Conservation (phyloP, 1,284 basidiomycete genomes). For the Inonotus hispidus region DNA sequence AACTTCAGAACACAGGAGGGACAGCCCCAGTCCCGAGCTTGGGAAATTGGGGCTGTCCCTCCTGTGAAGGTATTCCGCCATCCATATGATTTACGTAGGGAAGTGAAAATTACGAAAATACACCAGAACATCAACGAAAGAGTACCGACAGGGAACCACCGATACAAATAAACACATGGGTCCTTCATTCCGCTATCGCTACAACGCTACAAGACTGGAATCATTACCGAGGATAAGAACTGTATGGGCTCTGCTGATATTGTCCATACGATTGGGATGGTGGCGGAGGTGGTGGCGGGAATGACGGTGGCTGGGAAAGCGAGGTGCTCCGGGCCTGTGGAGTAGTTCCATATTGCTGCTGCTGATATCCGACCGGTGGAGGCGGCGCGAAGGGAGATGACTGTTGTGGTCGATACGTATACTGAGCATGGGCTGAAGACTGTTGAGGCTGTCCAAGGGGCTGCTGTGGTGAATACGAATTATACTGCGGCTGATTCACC, state of each 20-base stretch:
- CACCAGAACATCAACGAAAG: neutral
- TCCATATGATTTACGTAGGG: neutral
- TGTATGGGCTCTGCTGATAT: conserved; percentile 9
- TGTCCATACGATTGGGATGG: conserved; percentile 8
- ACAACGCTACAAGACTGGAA: neutral
- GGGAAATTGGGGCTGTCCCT: no score
- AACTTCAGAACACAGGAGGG: no score
- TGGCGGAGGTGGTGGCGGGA: conserved; percentile 6
- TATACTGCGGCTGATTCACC: conserved; percentile 17
- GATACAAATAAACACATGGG: neutral
- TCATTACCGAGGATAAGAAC: conserved; percentile 5
- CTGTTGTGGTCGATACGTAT: conserved; percentile 2
- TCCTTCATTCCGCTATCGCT: neutral
- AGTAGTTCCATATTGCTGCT: conserved; percentile 19
- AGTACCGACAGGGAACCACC: neutral
- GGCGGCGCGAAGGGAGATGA: conserved; percentile 23
- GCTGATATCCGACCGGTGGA: conserved; percentile 21
- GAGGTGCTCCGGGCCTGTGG: conserved; percentile 3
- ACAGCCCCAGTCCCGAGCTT: no score
- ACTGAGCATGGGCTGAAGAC: conserved; percentile 21
- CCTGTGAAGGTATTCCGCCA: no score
- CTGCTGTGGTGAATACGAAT: conserved; percentile 23
- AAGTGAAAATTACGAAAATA: neutral
- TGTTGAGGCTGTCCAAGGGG: conserved; percentile 23
- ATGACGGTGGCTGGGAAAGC: neutral